A percentile compares a stretch with the other conserved stretches of the same genome.
Evolutionary conservation across 2,329 filamentous ascomycete genomes (phyloP).

Genomic region (Diaporthe vexans): DNA sequence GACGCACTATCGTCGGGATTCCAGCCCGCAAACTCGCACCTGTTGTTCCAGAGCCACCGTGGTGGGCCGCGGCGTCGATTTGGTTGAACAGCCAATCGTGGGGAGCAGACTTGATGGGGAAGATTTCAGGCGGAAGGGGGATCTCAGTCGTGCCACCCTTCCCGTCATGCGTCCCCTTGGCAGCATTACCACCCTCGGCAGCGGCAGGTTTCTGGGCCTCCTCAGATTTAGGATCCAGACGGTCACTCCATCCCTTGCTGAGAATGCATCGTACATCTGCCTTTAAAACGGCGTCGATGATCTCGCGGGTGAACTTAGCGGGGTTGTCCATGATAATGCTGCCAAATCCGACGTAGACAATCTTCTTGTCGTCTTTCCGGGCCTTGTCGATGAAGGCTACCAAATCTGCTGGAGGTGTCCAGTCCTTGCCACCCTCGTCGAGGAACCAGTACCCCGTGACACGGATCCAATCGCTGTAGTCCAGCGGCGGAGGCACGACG

Average conservation of each 20-base stretch:
- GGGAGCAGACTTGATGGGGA: slow-evolving; percentile 89
- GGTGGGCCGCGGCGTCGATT: slow-evolving; percentile 94
- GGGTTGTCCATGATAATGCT: slow-evolving; percentile 95
- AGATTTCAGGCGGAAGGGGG: slow-evolving; percentile 82
- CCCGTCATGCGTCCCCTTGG: slow-evolving; percentile 50
- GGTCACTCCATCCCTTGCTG: slow-evolving; percentile 97
- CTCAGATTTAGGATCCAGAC: slow-evolving; percentile 53
- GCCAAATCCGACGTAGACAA: slow-evolving; percentile 97
- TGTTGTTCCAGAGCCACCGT: slow-evolving; percentile 94
- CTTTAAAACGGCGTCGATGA: slow-evolving; percentile 90
- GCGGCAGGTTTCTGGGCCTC: slow-evolving; percentile 56
- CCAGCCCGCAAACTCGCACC: slow-evolving; percentile 93
- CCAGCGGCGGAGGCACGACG: slow-evolving; percentile 93
- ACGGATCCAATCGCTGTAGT: slow-evolving; percentile 97
- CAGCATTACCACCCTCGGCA: slow-evolving; percentile 53
- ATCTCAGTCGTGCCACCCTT: slow-evolving; percentile 70
- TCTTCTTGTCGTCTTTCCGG: slow-evolving; percentile 84
- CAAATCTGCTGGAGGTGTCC: slow-evolving; percentile 82
- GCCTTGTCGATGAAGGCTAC: slow-evolving; percentile 87
- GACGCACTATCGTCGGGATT: slow-evolving; percentile 93
- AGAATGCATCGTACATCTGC: slow-evolving; percentile 95
- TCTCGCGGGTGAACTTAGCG: slow-evolving; percentile 88
- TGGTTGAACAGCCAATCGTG: slow-evolving; percentile 98
- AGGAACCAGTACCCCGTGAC: slow-evolving; percentile 99
- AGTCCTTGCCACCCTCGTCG: slow-evolving; percentile 76